Conservation (phyloP, 495 filamentous ascomycete genomes). For the Polyplosphaeria fusca region DNA sequence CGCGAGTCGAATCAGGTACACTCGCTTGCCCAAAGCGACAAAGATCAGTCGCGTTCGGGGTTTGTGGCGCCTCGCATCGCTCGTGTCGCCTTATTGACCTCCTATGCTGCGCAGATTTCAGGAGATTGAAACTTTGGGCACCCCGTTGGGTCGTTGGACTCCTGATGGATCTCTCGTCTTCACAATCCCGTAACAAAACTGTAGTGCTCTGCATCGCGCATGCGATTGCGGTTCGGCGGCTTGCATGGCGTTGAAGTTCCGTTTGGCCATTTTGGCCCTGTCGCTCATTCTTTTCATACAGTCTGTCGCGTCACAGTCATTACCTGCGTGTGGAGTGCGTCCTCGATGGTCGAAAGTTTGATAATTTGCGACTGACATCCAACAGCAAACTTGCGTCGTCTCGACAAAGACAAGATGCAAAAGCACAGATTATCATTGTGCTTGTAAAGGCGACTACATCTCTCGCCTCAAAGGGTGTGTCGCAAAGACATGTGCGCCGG, state of each 20-base stretch:
- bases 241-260: neutral
- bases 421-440: conserved; percentile 11
- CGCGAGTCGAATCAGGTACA: too few species aligned
- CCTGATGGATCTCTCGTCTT: neutral
- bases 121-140: too few species aligned
- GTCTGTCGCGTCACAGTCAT: neutral
- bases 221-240: neutral
- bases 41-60: too few species aligned
- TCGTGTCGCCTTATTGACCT: too few species aligned
- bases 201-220: neutral
- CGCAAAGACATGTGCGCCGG: neutral
- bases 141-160: neutral
- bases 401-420: conserved; percentile 20
- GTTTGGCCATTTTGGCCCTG: neutral
- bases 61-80: too few species aligned
- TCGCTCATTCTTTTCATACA: neutral
- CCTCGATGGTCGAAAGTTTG: neutral
- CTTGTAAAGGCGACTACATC: conserved; percentile 10
- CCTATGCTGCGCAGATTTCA: too few species aligned
- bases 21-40: too few species aligned
- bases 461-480: neutral
- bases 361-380: neutral
- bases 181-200: neutral
- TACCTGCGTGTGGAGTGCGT: conserved; percentile 4
- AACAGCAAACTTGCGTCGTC: conserved; percentile 8